phyloP scores from a whole-genome alignment of 352 stramenopile genomes.

The Phytophthora melonis region DNA sequence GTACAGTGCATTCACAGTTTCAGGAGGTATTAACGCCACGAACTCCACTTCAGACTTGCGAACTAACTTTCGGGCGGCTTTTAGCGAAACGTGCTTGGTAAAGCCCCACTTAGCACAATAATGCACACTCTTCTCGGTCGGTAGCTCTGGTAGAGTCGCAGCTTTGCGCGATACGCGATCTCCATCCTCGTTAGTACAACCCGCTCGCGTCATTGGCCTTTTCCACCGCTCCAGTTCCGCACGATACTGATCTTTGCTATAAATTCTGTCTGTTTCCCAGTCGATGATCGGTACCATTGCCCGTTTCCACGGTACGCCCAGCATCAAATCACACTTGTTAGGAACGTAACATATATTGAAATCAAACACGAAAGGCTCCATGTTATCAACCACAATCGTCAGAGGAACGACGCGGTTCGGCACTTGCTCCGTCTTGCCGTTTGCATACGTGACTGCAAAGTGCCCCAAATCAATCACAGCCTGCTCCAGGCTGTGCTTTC shows the following conservation, averaged over 20 bases:
- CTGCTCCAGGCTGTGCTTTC: no score
- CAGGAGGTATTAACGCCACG: not conserved
- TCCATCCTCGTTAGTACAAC: not conserved
- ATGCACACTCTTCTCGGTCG: no score
- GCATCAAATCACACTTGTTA: not conserved
- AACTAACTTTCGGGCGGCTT: not conserved
- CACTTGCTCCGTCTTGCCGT: not conserved
- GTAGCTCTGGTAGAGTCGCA: not conserved
- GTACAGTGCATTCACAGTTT: not conserved
- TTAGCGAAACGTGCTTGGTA: not conserved
- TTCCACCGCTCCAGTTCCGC: not conserved
- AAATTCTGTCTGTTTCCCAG: no score
- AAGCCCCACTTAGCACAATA: no score
- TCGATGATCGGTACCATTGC: no score
- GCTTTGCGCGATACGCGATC: not conserved
- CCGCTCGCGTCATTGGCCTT: not conserved
- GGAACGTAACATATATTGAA: not conserved
- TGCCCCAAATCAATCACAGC: no score
- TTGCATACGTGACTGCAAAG: not conserved
- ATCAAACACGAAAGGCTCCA: not conserved
- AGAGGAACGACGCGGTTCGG: not conserved
- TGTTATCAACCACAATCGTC: not conserved
- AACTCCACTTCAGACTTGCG: not conserved
- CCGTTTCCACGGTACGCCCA: not conserved
- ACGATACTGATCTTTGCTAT: not conserved